Base-by-base conservation (phyloP, 192 early-diverging fungal genomes). In the Funneliformis geosporum region DNA sequence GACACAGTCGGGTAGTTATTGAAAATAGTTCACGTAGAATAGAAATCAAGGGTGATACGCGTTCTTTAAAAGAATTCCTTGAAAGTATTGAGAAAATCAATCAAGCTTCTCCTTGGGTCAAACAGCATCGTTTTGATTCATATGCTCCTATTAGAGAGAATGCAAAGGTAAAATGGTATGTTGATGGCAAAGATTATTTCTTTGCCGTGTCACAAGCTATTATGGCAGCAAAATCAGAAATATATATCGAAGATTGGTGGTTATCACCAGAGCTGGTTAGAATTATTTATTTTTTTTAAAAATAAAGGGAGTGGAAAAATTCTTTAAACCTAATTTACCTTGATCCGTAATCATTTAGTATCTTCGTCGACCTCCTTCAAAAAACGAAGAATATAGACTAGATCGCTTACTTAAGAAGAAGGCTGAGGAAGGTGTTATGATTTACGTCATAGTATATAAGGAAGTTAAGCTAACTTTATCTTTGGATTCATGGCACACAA, bases 231-330 rank as follows among this genome's bases (percentile, higher is more conserved):
- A 91, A 91, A 67, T 82, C 84, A 50, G 81, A 81, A 64, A 93
- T 94, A 76, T 92, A 89, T 80, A 91, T 93, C 80, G 90, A 87
- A 46, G 94, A 95, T 85, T 95, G 95, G 95, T 96, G 95, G 92
- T 84, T 96, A 75, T 89, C 91, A 42, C 94, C 94, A 28, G 94
- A 95, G 77, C 66, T 95, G 78, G 86, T 87, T 75, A 65, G 59
- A 62, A 74, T 68, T 23, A 23, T 0, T 64, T 23, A 69, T 69
- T 6, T 25, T 47, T 47, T 47, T 12, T 1, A 14, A 14, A 47
- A 47, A 9, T 44, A 44, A 16, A 14, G n/a, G n/a, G n/a, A n/a
- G n/a, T n/a, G n/a, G n/a, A n/a, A n/a, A n/a, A n/a, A n/a, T n/a
- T n/a, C n/a, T n/a, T 65, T n/a, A 14, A 28, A 39, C 21, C 25